A percentile compares a stretch with the other conserved stretches of the same genome.
phyloP scores from a whole-genome alignment of 2,329 filamentous ascomycete species.

The Cordyceps fumosorosea region DNA sequence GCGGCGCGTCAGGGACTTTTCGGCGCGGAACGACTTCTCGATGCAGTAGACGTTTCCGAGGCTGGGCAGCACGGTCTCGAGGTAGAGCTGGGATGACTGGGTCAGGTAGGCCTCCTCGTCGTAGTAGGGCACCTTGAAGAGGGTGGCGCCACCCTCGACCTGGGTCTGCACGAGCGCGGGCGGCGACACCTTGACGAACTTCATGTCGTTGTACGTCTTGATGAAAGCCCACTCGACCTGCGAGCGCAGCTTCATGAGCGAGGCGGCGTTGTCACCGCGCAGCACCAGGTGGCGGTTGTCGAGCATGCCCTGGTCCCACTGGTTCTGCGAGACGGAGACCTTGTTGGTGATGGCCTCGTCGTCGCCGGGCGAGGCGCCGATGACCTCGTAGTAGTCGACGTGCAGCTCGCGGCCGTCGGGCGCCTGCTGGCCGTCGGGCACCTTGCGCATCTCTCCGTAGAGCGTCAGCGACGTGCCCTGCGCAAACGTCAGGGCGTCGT shows the following conservation, averaged over 20 bases:
- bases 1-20: conserved; percentile 89
- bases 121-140: conserved; percentile 88
- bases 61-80: conserved; percentile 87
- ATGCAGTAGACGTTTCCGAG: conserved; percentile 96
- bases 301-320: conserved; percentile 52
- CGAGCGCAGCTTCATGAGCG: conserved; percentile 80
- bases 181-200: conserved; percentile 76
- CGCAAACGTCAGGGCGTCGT: conserved; percentile 79
- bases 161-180: conserved; percentile 92
- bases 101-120: conserved; percentile 87
- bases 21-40: conserved; percentile 96
- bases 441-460: conserved; percentile 74
- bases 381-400: conserved; percentile 81
- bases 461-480: conserved; percentile 83
- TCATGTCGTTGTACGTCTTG: conserved; percentile 67
- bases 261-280: conserved; percentile 75
- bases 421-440: conserved; percentile 70
- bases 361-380: conserved; percentile 73
- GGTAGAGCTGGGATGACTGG: conserved; percentile 94
- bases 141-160: conserved; percentile 84
- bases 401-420: conserved; percentile 82
- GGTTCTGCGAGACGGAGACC: conserved; percentile 41
- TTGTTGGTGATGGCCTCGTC: conserved; percentile 88
- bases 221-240: conserved; percentile 76
- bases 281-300: conserved; percentile 81